A percentile compares a stretch with the other conserved stretches of the same genome.
Conservation (phyloP, 164 flowering plant species). For the Macadamia integrifolia region DNA sequence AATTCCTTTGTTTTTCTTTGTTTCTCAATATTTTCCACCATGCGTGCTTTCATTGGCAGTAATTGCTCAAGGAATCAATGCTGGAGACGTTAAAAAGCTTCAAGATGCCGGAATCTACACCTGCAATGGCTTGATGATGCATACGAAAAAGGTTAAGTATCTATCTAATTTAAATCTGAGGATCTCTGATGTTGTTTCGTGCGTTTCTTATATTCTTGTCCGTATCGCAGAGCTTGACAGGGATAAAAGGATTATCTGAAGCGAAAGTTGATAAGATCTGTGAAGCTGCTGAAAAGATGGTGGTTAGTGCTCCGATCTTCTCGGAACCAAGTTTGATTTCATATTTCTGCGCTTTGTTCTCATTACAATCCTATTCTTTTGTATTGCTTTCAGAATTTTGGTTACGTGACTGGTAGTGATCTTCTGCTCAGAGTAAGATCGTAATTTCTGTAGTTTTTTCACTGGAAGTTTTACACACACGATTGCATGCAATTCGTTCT, state of each 20-base stretch:
- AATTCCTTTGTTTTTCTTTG: background rate
- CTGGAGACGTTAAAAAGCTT: constrained; percentile 97
- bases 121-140: constrained; percentile 99
- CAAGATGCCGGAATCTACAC: constrained; percentile 99
- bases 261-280: constrained; percentile 98
- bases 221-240: constrained; percentile 59
- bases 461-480: background rate
- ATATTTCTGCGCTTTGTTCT: background rate
- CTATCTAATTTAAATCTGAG: background rate
- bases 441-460: constrained; percentile 1
- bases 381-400: constrained; percentile 59
- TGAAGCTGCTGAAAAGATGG: constrained; percentile 97
- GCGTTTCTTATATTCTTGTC: background rate
- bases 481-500: background rate
- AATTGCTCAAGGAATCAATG: constrained; percentile 88
- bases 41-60: constrained; percentile 34
- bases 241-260: constrained; percentile 95
- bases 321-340: background rate
- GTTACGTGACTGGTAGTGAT: constrained; percentile 98
- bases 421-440: constrained; percentile 75
- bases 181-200: background rate
- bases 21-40: background rate
- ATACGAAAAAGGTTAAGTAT: constrained; percentile 75
- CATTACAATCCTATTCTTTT: background rate
- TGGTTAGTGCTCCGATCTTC: constrained; percentile 44